These are phyloP conservation scores for Microsporum ferrugineum DNA, from an alignment of 2,329 filamentous ascomycete species.

Conservation along the genomic window DNA sequence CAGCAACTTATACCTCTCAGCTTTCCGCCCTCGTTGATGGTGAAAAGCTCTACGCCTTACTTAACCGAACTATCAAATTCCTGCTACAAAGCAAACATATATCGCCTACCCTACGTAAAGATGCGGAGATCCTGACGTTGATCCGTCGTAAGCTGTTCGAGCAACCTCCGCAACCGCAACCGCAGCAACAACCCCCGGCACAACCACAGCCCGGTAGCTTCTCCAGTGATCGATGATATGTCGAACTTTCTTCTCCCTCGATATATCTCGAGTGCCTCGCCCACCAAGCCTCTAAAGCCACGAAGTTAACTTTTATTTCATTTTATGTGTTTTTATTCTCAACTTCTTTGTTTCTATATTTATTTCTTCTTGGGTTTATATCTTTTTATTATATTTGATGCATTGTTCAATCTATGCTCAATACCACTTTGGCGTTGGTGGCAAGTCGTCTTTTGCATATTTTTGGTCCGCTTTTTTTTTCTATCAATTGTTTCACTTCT, in stretches of 20 bases:
- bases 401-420: constrained; percentile 3
- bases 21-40: constrained; percentile 49
- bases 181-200: neutral
- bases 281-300: neutral
- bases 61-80: constrained; percentile 65
- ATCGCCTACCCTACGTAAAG: constrained; percentile 61
- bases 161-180: neutral
- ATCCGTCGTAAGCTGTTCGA: constrained; percentile 36
- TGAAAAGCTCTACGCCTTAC: constrained; percentile 47
- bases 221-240: constrained; percentile 3
- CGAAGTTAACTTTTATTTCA: neutral
- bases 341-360: neutral
- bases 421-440: constrained; percentile 3
- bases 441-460: constrained; percentile 1
- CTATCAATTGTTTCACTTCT: neutral
- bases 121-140: constrained; percentile 59
- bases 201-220: constrained; percentile 7
- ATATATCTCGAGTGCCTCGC: neutral
- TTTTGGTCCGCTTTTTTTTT: neutral
- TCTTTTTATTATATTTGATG: neutral
- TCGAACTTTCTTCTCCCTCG: neutral
- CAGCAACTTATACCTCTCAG: constrained; percentile 62
- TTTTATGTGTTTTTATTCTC: neutral
- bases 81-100: constrained; percentile 58
- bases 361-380: neutral